These are phyloP conservation scores for Plasmodium vivax DNA, from an alignment of 169 alveolate species.

Conservation along the genomic window DNA sequence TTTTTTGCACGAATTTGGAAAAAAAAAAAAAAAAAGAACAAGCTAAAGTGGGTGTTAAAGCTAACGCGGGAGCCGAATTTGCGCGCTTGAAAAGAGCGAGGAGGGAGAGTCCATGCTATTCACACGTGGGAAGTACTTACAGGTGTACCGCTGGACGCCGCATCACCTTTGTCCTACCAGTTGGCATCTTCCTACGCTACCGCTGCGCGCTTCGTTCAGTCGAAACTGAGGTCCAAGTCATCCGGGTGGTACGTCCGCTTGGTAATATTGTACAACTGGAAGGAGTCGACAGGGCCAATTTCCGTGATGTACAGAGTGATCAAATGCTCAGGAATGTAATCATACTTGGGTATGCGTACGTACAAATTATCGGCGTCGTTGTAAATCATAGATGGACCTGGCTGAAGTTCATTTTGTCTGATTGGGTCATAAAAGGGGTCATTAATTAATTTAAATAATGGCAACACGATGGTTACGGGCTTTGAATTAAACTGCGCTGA, in stretches of 20 bases:
- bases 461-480: slow-evolving; percentile 68
- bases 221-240: slow-evolving; percentile 63
- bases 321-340: slow-evolving; percentile 56
- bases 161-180: not conserved
- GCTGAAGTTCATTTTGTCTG: slow-evolving; percentile 67
- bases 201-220: not conserved
- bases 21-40: not conserved
- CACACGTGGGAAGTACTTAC: not conserved
- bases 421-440: slow-evolving; percentile 72
- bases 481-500: slow-evolving; percentile 54
- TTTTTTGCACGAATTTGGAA: not conserved
- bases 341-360: slow-evolving; percentile 67
- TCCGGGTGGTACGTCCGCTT: slow-evolving; percentile 65
- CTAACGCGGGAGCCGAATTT: not conserved
- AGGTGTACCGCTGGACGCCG: not conserved
- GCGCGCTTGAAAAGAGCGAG: not conserved
- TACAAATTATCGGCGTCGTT: slow-evolving; percentile 38
- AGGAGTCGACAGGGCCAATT: slow-evolving; percentile 65
- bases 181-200: not conserved
- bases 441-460: slow-evolving; percentile 63
- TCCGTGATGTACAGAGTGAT: slow-evolving; percentile 61
- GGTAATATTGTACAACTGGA: slow-evolving; percentile 53
- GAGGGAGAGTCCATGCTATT: not conserved
- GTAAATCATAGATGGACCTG: slow-evolving; percentile 64
- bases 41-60: not conserved